Evolutionary conservation across 192 early-diverging fungal species (phyloP).

Genomic region (Glomus cerebriforme): DNA sequence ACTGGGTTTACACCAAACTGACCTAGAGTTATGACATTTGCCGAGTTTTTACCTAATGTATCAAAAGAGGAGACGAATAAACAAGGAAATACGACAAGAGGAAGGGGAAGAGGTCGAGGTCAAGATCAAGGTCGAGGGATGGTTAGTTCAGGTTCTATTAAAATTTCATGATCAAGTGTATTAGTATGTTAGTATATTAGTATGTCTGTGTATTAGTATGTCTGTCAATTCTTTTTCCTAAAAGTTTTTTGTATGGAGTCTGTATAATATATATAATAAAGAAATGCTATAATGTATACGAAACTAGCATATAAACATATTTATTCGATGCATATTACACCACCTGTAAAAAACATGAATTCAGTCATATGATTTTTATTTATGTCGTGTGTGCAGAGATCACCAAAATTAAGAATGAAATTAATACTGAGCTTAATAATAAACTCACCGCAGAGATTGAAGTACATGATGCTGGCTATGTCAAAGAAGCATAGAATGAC

Average conservation of each 20-base stretch:
- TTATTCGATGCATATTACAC: constrained; percentile 5
- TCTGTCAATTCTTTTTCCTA: too few species aligned
- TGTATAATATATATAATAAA: constrained; percentile 14
- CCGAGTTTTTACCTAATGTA: constrained; percentile 7
- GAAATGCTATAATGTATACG: constrained; percentile 11
- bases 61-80: neutral
- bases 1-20: neutral
- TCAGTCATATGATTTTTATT: constrained; percentile 11
- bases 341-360: constrained; percentile 9
- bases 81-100: neutral
- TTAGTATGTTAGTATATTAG: too few species aligned
- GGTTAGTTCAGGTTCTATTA: too few species aligned
- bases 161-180: too few species aligned
- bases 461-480: constrained; percentile 1
- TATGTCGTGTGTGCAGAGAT: neutral
- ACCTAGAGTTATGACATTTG: constrained; percentile 1
- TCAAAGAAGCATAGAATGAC: constrained; percentile 3
- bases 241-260: constrained; percentile 2
- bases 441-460: neutral
- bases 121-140: neutral
- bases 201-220: too few species aligned
- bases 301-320: constrained; percentile 4
- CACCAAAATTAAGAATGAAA: too few species aligned
- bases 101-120: neutral
- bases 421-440: too few species aligned